Conservation (phyloP, 257 asterid species). For the Solanum bulbocastanum region DNA sequence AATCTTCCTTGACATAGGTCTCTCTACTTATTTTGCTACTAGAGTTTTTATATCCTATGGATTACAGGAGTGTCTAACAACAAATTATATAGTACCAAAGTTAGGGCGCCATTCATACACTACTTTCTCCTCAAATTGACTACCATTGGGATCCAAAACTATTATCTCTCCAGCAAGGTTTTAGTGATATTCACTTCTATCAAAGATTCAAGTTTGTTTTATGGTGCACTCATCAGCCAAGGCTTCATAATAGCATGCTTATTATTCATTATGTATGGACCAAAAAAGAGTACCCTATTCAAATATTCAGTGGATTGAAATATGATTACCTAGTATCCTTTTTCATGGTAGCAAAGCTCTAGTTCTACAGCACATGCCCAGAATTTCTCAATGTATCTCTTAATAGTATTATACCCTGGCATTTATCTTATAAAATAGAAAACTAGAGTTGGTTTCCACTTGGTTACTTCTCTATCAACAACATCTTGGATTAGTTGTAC, state of each 20-base stretch:
- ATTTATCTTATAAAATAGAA: too few species aligned
- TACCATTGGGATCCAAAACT: too few species aligned
- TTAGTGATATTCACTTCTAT: too few species aligned
- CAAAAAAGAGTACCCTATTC: not conserved
- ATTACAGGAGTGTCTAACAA: too few species aligned
- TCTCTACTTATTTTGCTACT: not conserved
- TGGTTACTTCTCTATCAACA: too few species aligned
- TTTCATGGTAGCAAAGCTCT: not conserved
- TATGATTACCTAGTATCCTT: not conserved
- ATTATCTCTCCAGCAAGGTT: too few species aligned
- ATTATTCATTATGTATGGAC: not conserved
- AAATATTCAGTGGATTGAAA: not conserved
- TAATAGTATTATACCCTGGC: not conserved
- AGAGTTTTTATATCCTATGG: not conserved
- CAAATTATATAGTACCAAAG: too few species aligned
- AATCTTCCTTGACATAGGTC: not conserved
- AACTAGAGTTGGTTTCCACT: not conserved
- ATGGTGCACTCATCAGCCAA: not conserved
- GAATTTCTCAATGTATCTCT: not conserved
- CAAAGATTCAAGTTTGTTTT: too few species aligned
- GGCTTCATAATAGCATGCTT: not conserved
- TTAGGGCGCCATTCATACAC: too few species aligned
- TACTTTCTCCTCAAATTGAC: too few species aligned
- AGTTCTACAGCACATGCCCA: not conserved
- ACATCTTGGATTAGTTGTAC: not conserved